These are phyloP conservation scores for Globisporangium radiosum DNA, from an alignment of 352 stramenopile species.

Conservation along the genomic window DNA sequence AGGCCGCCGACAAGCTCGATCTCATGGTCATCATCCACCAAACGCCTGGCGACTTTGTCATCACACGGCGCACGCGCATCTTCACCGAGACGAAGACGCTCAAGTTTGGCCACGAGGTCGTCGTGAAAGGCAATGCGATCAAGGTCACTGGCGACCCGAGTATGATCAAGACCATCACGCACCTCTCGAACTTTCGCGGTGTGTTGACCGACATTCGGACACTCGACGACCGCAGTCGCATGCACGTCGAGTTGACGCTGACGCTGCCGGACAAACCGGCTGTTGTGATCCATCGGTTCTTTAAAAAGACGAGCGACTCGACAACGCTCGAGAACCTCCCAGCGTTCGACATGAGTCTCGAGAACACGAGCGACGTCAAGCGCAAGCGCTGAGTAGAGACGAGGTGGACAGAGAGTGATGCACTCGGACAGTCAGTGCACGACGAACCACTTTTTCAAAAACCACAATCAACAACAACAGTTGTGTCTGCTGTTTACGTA, in stretches of 20 bases:
- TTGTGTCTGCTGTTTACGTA: too few species aligned
- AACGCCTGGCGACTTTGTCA: slow-evolving; percentile 76
- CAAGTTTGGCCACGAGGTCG: slow-evolving; percentile 83
- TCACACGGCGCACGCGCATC: slow-evolving; percentile 83
- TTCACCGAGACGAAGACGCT: slow-evolving; percentile 88
- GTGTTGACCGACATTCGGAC: slow-evolving; percentile 69
- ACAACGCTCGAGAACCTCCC: slow-evolving; percentile 85
- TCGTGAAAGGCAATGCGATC: slow-evolving; percentile 86
- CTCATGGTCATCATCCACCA: slow-evolving; percentile 88
- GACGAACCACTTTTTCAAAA: too few species aligned
- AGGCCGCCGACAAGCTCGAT: slow-evolving; percentile 83
- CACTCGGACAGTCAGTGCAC: too few species aligned
- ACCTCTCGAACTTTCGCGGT: slow-evolving; percentile 75
- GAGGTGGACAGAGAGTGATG: too few species aligned
- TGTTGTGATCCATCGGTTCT: slow-evolving; percentile 80
- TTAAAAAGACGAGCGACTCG: slow-evolving; percentile 85
- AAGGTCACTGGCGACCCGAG: slow-evolving; percentile 68
- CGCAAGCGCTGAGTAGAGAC: slow-evolving; percentile 60
- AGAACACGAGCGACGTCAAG: slow-evolving; percentile 79
- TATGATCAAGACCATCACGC: slow-evolving; percentile 72
- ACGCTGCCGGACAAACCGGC: slow-evolving; percentile 63
- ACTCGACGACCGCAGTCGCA: slow-evolving; percentile 68
- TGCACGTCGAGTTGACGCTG: slow-evolving; percentile 78
- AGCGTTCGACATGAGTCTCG: slow-evolving; percentile 78
- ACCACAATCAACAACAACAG: too few species aligned